Base-by-base conservation (phyloP, 108 stramenopile genomes). In the Epithemia pelagica region DNA sequence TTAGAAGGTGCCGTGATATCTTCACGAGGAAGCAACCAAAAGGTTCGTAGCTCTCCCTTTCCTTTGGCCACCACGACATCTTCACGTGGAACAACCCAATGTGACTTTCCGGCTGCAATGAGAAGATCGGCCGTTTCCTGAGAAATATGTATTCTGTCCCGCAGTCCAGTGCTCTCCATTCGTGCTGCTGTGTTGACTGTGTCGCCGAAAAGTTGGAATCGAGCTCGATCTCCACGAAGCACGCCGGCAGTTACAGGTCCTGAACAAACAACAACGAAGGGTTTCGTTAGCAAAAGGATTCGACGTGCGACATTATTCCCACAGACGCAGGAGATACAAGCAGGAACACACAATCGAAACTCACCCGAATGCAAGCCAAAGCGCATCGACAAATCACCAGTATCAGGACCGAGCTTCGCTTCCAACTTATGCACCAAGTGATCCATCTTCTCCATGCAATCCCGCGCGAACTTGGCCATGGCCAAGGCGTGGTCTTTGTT, bases 121-220 rank as follows among this genome's bases (percentile, higher is more conserved):
- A 82, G 59, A 33, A 82, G 59, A 15, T 77, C 67, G 30, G 76
- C 77, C 27, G 78, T 79, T 54, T 74, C 78, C 30, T 68, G 51
- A 54, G 67, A 69, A 2, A 82, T 29, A 27, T 79, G 81, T 26
- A 82, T 73, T 28, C 10, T 66, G 27, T 68, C 53, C 22, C 59
- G 54, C 51, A 61, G 30, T 0, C 81, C 81, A 18, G 77, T 75
- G 2, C 66, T 62, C 58, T 82, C 78, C 22, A 82, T 82, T 7
- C 78, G 61, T 18, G 76, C 71, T 27, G 74, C 58, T 10, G 67
- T 68, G 58, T 68, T 68, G n/a, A 68, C 32, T 10, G 67, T 59
- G 26, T 68, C 67, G 22, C 67, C 67, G 32, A 68, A 68, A 3
- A 68, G 31, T 55, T 73, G 72, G 59, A 73, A 73, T 1, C 72